Percentiles rank a stretch among this genome's conserved stretches.
Conservation (phyloP, 2,329 filamentous ascomycete genomes). For the Orbilia brochopaga region DNA sequence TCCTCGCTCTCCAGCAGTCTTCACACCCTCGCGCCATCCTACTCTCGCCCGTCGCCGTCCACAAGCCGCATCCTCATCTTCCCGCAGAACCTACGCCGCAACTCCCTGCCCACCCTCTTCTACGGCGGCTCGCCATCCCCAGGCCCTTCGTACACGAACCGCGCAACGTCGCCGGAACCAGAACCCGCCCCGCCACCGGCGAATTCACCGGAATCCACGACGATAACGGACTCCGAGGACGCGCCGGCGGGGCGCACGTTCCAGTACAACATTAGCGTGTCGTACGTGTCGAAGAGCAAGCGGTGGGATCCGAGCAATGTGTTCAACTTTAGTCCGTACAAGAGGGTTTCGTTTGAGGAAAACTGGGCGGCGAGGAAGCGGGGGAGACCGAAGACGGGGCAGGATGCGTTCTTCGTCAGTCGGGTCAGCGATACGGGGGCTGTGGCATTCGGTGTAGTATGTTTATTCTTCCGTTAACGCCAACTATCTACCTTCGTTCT, state of each 20-base stretch:
- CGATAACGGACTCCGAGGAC: conserved; percentile 33
- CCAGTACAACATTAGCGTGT: conserved; percentile 72
- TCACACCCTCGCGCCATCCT: background rate
- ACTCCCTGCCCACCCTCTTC: conserved; percentile 17
- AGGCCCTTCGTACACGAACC: conserved; percentile 44
- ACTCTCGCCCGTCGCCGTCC: background rate
- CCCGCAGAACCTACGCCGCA: conserved; percentile 27
- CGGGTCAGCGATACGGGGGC: conserved; percentile 73
- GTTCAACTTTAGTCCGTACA: conserved; percentile 72
- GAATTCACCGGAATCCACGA: conserved; percentile 22
- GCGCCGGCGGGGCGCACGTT: conserved; percentile 19
- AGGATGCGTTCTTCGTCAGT: conserved; percentile 94
- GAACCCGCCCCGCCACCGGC: conserved; percentile 15
- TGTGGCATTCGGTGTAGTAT: conserved; percentile 77
- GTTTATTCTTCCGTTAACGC: conserved; percentile 10
- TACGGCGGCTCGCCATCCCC: conserved; percentile 36
- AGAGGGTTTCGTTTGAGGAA: conserved; percentile 65
- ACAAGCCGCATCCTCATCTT: conserved; percentile 14
- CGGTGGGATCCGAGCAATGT: conserved; percentile 73
- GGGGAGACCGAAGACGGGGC: conserved; percentile 77
- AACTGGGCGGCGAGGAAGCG: conserved; percentile 62
- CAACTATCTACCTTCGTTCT: background rate
- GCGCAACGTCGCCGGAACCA: conserved; percentile 32
- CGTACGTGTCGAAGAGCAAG: conserved; percentile 75
- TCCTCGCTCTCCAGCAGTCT: background rate